Percentiles rank a stretch among this genome's conserved stretches.
Conservation (phyloP, 805 yeast species). For the Tetrapisispora phaffii region DNA sequence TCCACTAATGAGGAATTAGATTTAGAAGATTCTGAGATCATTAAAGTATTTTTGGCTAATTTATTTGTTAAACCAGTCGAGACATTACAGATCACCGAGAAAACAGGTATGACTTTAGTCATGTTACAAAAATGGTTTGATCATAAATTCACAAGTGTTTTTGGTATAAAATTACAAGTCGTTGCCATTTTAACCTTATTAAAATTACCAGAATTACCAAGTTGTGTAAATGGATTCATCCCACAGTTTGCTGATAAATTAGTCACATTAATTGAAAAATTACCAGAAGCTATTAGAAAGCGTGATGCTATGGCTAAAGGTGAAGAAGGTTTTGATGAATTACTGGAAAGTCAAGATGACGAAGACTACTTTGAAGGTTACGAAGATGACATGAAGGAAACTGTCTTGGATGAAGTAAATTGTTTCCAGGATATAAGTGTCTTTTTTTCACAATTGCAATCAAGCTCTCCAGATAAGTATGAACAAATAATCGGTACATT, state of each 20-base stretch:
- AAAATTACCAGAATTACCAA: slow-evolving; percentile 33
- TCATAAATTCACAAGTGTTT: slow-evolving; percentile 51
- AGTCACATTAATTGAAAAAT: slow-evolving; percentile 40
- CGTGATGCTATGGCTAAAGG: slow-evolving; percentile 52
- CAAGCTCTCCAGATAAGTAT: slow-evolving; percentile 39
- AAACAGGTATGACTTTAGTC: slow-evolving; percentile 35
- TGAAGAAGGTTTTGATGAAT: slow-evolving; percentile 33
- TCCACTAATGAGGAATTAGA: slow-evolving; percentile 30
- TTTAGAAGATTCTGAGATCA: slow-evolving; percentile 35
- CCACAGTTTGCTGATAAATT: slow-evolving; percentile 45
- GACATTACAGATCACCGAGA: slow-evolving; percentile 44
- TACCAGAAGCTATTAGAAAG: slow-evolving; percentile 65
- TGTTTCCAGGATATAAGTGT: slow-evolving; percentile 55
- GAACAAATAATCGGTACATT: slow-evolving; percentile 23
- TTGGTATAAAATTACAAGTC: slow-evolving; percentile 64
- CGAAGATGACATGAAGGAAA: slow-evolving; percentile 70
- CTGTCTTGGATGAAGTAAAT: slow-evolving; percentile 70
- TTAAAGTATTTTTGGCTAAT: slow-evolving; percentile 54
- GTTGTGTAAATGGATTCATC: slow-evolving; percentile 28
- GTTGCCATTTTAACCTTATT: slow-evolving; percentile 53
- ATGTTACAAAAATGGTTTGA: slow-evolving; percentile 61
- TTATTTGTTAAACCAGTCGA: slow-evolving; percentile 51
- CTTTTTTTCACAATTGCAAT: slow-evolving; percentile 41
- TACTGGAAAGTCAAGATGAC: slow-evolving; percentile 15
- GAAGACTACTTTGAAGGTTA: slow-evolving; percentile 45